These are phyloP conservation scores for Pythium brassicae DNA, from an alignment of 352 stramenopile genomes.

Conservation along the genomic window DNA sequence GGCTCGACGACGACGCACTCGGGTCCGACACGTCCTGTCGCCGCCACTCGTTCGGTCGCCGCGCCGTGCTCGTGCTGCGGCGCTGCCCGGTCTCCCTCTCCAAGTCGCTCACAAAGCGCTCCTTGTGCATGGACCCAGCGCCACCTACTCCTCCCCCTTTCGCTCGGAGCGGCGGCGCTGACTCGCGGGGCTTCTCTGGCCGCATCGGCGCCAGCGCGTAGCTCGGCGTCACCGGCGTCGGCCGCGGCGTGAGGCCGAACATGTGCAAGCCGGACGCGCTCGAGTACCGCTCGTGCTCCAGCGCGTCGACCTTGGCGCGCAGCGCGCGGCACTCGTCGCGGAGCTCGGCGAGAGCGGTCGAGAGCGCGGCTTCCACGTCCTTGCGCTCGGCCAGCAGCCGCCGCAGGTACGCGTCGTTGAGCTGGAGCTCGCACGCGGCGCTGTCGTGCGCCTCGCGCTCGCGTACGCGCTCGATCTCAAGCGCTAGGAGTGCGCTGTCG, in stretches of 20 bases:
- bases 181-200: constrained; percentile 43
- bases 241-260: constrained; percentile 6
- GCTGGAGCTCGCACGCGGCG: constrained; percentile 28
- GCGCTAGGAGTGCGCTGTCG: constrained; percentile 30
- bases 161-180: not conserved
- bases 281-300: constrained; percentile 32
- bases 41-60: constrained; percentile 35
- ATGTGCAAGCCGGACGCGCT: constrained; percentile 2
- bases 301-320: constrained; percentile 28
- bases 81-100: constrained; percentile 66
- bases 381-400: constrained; percentile 50
- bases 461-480: constrained; percentile 35
- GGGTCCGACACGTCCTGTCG: constrained; percentile 19
- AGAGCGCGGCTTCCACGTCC: constrained; percentile 40
- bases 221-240: constrained; percentile 8
- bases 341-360: constrained; percentile 24
- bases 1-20: constrained; percentile 24
- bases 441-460: constrained; percentile 26
- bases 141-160: constrained; percentile 20
- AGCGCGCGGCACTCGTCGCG: constrained; percentile 35
- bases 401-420: constrained; percentile 42
- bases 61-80: constrained; percentile 21
- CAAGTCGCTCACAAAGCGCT: constrained; percentile 70
- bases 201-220: constrained; percentile 35
- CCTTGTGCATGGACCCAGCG: constrained; percentile 42